Evolutionary conservation across 257 asterid genomes (phyloP).

Genomic region (Jaltomata sinuosa): DNA sequence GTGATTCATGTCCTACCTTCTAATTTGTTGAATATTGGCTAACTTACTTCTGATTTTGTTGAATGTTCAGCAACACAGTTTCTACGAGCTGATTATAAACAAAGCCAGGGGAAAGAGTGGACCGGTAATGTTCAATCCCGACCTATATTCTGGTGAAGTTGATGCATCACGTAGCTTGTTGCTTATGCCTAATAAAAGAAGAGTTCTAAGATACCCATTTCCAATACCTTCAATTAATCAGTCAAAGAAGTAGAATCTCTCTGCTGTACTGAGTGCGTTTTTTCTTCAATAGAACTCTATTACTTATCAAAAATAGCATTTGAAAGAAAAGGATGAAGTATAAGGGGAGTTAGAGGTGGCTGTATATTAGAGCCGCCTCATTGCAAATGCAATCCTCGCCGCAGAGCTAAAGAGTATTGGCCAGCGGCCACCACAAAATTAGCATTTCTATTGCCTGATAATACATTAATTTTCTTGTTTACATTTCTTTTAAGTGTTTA

Average conservation of each 20-base stretch:
- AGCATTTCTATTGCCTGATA: neutral
- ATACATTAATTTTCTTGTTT: neutral
- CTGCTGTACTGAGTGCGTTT: neutral
- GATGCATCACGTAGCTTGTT: neutral
- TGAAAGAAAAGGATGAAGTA: neutral
- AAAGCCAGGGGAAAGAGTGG: slow-evolving; percentile 99
- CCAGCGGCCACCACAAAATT: neutral
- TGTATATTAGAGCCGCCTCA: neutral
- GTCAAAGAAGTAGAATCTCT: neutral
- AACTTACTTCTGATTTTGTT: neutral
- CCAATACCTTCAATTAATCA: neutral
- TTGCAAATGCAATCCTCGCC: neutral
- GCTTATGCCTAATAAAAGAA: neutral
- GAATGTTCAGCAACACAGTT: slow-evolving; percentile 75
- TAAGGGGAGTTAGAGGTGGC: neutral
- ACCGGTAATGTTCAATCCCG: slow-evolving; percentile 62
- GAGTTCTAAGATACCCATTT: neutral
- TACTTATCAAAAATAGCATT: neutral
- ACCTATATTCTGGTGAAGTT: slow-evolving; percentile 4
- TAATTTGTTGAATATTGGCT: neutral
- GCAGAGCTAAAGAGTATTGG: neutral
- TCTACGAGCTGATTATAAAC: slow-evolving; percentile 91
- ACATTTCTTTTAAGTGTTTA: neutral
- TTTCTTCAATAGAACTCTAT: neutral
- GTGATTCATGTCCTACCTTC: neutral